phyloP scores from a whole-genome alignment of 177 flowering plant species.

The Tripterygium wilfordii region DNA sequence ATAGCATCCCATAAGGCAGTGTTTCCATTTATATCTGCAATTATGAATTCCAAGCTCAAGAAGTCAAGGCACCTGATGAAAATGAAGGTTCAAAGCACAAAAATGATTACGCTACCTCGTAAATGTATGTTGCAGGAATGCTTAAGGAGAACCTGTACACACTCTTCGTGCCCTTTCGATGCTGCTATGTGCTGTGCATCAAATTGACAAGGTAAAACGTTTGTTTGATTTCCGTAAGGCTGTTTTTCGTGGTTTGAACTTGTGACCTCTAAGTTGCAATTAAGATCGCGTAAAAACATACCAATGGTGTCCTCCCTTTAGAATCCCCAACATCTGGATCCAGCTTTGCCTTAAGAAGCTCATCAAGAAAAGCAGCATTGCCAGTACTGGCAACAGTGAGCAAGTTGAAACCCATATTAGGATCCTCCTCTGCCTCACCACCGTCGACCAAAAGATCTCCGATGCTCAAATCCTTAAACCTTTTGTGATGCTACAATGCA shows the following conservation, averaged over 20 bases:
- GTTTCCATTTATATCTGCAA: conserved; percentile 64
- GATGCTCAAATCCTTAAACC: conserved; percentile 41
- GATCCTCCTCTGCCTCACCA: conserved; percentile 35
- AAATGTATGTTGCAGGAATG: conserved; percentile 57
- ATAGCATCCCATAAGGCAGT: conserved; percentile 91
- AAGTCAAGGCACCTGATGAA: background rate
- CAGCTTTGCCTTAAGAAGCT: conserved; percentile 67
- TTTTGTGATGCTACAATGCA: conserved; percentile 56
- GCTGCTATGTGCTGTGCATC: conserved; percentile 73
- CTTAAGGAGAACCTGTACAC: conserved; percentile 65
- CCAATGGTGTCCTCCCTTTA: conserved; percentile 80
- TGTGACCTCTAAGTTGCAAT: no score
- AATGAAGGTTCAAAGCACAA: background rate
- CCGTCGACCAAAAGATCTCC: conserved; percentile 39
- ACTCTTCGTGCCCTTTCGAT: conserved; percentile 79
- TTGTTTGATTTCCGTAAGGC: no score
- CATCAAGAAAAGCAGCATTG: conserved; percentile 74
- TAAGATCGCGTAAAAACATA: conserved; percentile 18
- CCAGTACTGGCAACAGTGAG: conserved; percentile 60
- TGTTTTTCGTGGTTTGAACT: no score
- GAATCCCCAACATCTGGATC: conserved; percentile 74
- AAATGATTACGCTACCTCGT: conserved; percentile 33
- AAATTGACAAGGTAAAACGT: no score
- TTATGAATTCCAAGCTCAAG: background rate
- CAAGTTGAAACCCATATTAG: conserved; percentile 39